Base-by-base conservation (phyloP, 2,329 filamentous ascomycete genomes). In the Hymenoscyphus albidus region DNA sequence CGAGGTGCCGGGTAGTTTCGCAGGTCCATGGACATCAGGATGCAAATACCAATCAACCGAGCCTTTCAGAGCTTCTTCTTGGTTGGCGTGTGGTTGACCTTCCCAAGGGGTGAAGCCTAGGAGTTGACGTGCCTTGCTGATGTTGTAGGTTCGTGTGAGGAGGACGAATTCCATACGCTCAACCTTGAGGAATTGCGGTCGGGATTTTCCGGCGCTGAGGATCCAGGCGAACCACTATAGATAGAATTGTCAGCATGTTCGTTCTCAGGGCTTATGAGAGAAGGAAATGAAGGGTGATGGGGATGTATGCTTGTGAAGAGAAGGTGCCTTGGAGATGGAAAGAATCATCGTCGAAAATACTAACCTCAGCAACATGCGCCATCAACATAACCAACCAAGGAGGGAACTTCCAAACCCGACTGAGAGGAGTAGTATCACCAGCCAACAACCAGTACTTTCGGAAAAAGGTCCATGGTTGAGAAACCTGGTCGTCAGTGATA, bases 91-190 rank as follows among this genome's bases (percentile, higher is more conserved):
- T 14, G 63, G 62, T 40, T 69, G 68, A 18, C 63, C 63, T 12
- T 64, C 63, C 69, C 69, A 70, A 22, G 68, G 68, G 13, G 60
- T 62, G 40, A 70, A 70, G 2, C 68, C 67, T 16, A 70, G 61
- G 18, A 65, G 59, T 9, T 67, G 64, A 5, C 65, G 59, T 35
- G 65, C 67, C 32, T 70, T 70, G 42, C 59, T 65, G 63, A 70
- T 65, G 7, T 66, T 68, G 56, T 70, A 70, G 32, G 69, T 70
- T 12, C 69, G 62, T 27, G 69, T 70, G n/a, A 62, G 65, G n/a
- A 70, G 64, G 16, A 69, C 61, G 61, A 70, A 70, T 51, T 70
- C 69, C 64, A 70, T 68, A 27, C 68, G 62, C 48, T 70, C 69
- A 18, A 67, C 10, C 27, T 65, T 70, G 44, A 70, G 48, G 9